Evolutionary conservation across 768 basidiomycete species (phyloP), one percentile per base, ranked within the genome.

Genomic region (Termitomyces sp.): DNA sequence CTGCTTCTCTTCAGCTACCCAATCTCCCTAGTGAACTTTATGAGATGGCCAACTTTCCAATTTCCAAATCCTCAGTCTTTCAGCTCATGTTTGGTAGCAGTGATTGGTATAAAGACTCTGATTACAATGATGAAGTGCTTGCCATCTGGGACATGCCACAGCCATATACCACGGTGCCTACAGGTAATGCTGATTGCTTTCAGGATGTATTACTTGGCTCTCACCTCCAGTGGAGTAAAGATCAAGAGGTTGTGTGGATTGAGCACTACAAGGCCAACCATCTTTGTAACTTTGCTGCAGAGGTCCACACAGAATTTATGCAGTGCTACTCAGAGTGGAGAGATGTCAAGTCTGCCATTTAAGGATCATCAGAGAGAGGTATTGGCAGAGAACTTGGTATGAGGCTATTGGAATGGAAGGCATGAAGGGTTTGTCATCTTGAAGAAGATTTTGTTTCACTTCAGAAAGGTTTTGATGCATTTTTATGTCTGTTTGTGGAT

Each of bases 351-450:
- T n/a, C n/a, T n/a, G n/a, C n/a, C n/a, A n/a, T n/a, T n/a, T n/a
- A n/a, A n/a, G n/a, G n/a, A n/a, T n/a, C n/a, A n/a, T n/a, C n/a
- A n/a, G n/a, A n/a, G n/a, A n/a, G n/a, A n/a, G n/a, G n/a, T n/a
- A n/a, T n/a, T n/a, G n/a, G n/a, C n/a, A n/a, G n/a, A n/a, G n/a
- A n/a, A n/a, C n/a, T n/a, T n/a, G n/a, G n/a, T n/a, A n/a, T n/a
- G n/a, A n/a, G n/a, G n/a, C n/a, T n/a, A n/a, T 34, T 56, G 37
- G 40, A 42, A 11, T 56, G 55, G 55, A 35, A 35, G 37, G 47
- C 55, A 1, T 29, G 46, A 25, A n/a, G 55, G 31, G 48, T 56
- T 3, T 43, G 38, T 27, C 16, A 50, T 31, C 48, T 56, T 16
- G 29, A 56, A 14, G 7, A 42, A 14, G 55, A 56, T 17, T 43